A percentile compares a stretch with the other conserved stretches of the same genome.
Conservation (phyloP, 2,329 filamentous ascomycete genomes). For the Aspergillus fumigatiaffinis region DNA sequence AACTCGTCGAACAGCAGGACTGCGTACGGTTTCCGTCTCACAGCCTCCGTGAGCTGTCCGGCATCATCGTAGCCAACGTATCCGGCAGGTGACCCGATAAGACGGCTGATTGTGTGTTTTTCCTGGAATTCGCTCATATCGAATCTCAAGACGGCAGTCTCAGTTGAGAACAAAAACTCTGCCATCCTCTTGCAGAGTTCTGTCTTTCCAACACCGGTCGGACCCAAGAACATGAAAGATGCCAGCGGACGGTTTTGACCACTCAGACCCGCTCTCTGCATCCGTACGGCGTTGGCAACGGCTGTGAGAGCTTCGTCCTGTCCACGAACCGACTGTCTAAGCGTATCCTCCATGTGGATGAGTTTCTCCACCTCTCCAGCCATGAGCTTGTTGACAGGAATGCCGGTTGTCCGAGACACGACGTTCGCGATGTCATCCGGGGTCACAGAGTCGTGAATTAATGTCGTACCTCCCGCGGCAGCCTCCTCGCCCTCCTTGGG, state of each 20-base stretch:
- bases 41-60: conserved; percentile 91
- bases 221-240: conserved; percentile 96
- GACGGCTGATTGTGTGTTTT: conserved; percentile 88
- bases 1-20: conserved; percentile 96
- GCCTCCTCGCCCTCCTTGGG: conserved; percentile 65
- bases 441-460: conserved; percentile 93
- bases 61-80: conserved; percentile 97
- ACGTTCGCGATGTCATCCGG: conserved; percentile 91
- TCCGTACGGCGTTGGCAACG: conserved; percentile 86
- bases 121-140: conserved; percentile 99
- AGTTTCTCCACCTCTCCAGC: conserved; percentile 92
- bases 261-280: conserved; percentile 87
- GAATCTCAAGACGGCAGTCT: conserved; percentile 85
- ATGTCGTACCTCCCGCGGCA: conserved; percentile 45
- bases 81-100: conserved; percentile 89
- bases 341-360: conserved; percentile 88
- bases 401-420: conserved; percentile 86
- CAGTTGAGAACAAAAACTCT: conserved; percentile 86
- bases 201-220: conserved; percentile 95
- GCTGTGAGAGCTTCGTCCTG: conserved; percentile 91
- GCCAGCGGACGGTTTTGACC: conserved; percentile 88
- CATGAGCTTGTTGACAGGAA: conserved; percentile 87
- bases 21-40: conserved; percentile 90
- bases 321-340: conserved; percentile 78
- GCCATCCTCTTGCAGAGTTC: conserved; percentile 96